Percentiles rank a stretch among this genome's conserved stretches.
Evolutionary conservation across 2,329 filamentous ascomycete genomes (phyloP).

Genomic region (Hypoxylon sp.): DNA sequence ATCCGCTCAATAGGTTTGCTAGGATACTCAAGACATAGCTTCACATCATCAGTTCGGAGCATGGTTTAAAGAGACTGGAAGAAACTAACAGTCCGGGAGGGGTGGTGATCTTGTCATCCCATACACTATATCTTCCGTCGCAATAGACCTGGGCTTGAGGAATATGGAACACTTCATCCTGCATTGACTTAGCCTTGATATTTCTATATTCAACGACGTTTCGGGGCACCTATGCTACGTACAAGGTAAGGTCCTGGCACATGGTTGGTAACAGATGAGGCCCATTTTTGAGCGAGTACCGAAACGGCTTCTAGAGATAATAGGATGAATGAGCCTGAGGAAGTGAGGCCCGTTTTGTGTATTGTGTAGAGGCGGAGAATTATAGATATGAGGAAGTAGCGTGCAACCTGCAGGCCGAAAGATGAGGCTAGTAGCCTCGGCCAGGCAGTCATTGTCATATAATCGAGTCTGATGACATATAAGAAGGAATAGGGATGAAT

Average conservation of each 20-base stretch:
- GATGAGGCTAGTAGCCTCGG: conserved; percentile 30
- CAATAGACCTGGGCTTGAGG: conserved; percentile 94
- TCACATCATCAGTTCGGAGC: conserved; percentile 39
- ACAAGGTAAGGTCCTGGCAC: conserved; percentile 71
- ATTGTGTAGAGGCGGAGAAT: conserved; percentile 30
- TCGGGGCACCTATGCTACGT: conserved; percentile 23
- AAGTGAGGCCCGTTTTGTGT: conserved; percentile 5
- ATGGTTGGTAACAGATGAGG: conserved; percentile 55
- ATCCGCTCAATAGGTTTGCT: conserved; percentile 53
- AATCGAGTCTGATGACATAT: conserved; percentile 6
- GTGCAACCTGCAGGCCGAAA: conserved; percentile 31
- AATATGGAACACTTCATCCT: conserved; percentile 92
- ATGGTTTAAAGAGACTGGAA: conserved; percentile 45
- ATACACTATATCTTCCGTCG: conserved; percentile 77
- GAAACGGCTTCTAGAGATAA: conserved; percentile 17
- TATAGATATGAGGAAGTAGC: conserved; percentile 34
- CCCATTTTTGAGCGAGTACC: conserved; percentile 56
- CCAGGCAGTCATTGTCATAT: conserved; percentile 30
- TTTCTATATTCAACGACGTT: neutral
- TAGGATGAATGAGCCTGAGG: conserved; percentile 15
- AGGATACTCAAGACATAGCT: conserved; percentile 60
- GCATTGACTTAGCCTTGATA: conserved; percentile 8
- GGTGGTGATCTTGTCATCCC: conserved; percentile 98
- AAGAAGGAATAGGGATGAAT: neutral
- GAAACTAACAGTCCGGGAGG: conserved; percentile 83